Percentiles rank a stretch among this genome's conserved stretches.
Evolutionary conservation across 768 basidiomycete species (phyloP).

Genomic region (Termitomyces eurrhizus): DNA sequence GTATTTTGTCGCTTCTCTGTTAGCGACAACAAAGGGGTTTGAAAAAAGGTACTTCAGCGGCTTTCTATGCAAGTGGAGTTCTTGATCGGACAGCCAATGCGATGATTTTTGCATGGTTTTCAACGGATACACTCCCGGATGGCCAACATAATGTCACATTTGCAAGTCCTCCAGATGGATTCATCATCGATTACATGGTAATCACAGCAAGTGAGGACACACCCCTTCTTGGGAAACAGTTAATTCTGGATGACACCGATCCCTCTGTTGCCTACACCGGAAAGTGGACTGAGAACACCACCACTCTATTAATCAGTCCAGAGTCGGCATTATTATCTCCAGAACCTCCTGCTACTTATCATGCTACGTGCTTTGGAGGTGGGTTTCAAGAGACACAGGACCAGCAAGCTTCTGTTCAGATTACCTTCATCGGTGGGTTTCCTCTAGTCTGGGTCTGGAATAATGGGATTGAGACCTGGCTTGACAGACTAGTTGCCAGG

Average conservation of each 20-base stretch:
- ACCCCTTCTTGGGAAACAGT: not conserved
- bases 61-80: not conserved
- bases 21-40: not conserved
- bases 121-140: not conserved
- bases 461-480: no score
- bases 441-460: not conserved
- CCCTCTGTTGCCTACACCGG: not conserved
- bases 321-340: no score
- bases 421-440: not conserved
- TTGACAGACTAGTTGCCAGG: no score
- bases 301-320: not conserved
- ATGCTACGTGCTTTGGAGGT: not conserved
- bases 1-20: not conserved
- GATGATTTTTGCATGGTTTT: not conserved
- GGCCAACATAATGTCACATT: not conserved
- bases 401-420: not conserved
- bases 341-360: not conserved
- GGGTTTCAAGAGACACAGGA: not conserved
- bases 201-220: not conserved
- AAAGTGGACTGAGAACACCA: not conserved
- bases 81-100: not conserved
- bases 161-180: not conserved
- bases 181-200: not conserved
- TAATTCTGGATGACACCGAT: conserved; percentile 1
- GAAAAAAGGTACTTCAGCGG: not conserved